Conservation (phyloP, 2,329 filamentous ascomycete species). For the Xylariomycetidae sp. region DNA sequence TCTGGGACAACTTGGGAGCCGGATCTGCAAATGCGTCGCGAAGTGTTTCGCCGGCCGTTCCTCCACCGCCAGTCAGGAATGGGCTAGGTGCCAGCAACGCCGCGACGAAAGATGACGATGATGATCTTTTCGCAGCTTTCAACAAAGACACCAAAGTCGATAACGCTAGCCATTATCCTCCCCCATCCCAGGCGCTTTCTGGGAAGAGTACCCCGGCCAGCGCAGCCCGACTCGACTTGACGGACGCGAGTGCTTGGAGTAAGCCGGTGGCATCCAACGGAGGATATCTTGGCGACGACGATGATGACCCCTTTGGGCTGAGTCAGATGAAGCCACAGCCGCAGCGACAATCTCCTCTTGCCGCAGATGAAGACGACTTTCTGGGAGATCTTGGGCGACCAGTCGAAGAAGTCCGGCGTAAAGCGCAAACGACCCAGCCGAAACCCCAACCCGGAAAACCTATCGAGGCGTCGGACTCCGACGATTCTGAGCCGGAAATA, state of each 20-base stretch:
- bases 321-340: slow-evolving; percentile 52
- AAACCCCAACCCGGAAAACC: slow-evolving; percentile 50
- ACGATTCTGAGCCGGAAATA: slow-evolving; percentile 37
- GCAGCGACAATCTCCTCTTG: slow-evolving; percentile 17
- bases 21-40: slow-evolving; percentile 43
- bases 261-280: slow-evolving; percentile 27
- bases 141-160: slow-evolving; percentile 63
- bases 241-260: slow-evolving; percentile 50
- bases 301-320: slow-evolving; percentile 87
- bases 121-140: slow-evolving; percentile 65
- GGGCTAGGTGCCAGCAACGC: slow-evolving; percentile 24
- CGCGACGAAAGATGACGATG: slow-evolving; percentile 42
- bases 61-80: slow-evolving; percentile 23
- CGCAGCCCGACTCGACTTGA: slow-evolving; percentile 44
- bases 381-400: slow-evolving; percentile 61
- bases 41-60: slow-evolving; percentile 38
- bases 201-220: slow-evolving; percentile 42
- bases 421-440: slow-evolving; percentile 34
- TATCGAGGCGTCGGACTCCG: slow-evolving; percentile 47
- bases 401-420: slow-evolving; percentile 57
- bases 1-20: slow-evolving; percentile 69
- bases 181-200: slow-evolving; percentile 37
- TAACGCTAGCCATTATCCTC: slow-evolving; percentile 61
- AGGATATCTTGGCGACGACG: slow-evolving; percentile 52
- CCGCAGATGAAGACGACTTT: slow-evolving; percentile 59